phyloP scores from a whole-genome alignment of 176 grass and related monocot species.

The Paspalum notatum region DNA sequence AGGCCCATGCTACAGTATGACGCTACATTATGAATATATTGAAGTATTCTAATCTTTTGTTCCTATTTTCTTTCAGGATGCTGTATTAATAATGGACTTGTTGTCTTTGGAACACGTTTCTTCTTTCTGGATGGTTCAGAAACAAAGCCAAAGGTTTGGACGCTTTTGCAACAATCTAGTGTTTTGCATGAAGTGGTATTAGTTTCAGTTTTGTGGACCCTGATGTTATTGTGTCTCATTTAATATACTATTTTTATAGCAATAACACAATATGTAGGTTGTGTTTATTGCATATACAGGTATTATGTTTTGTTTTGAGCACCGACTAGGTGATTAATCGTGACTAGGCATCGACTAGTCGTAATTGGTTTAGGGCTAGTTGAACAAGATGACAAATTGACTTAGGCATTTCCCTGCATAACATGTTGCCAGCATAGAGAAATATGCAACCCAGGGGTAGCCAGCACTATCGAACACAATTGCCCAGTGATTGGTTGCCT shows the following conservation, averaged over 20 bases:
- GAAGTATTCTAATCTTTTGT: constrained; percentile 35
- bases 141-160: constrained; percentile 77
- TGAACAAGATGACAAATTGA: no score
- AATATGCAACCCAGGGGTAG: no score
- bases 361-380: no score
- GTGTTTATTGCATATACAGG: no score
- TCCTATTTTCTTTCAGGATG: constrained; percentile 63
- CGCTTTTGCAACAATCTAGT: background rate
- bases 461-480: no score
- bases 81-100: constrained; percentile 82
- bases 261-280: background rate
- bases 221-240: background rate
- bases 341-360: no score
- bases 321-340: no score
- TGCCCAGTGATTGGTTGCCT: no score
- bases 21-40: constrained; percentile 5
- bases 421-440: no score
- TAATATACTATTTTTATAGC: background rate
- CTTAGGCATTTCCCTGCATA: no score
- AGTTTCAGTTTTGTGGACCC: background rate
- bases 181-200: constrained; percentile 14
- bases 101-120: constrained; percentile 65
- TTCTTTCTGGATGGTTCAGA: constrained; percentile 97
- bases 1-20: no score
- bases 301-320: no score